phyloP scores from a whole-genome alignment of 345 rosid genomes.

The Euphorbia peplus region DNA sequence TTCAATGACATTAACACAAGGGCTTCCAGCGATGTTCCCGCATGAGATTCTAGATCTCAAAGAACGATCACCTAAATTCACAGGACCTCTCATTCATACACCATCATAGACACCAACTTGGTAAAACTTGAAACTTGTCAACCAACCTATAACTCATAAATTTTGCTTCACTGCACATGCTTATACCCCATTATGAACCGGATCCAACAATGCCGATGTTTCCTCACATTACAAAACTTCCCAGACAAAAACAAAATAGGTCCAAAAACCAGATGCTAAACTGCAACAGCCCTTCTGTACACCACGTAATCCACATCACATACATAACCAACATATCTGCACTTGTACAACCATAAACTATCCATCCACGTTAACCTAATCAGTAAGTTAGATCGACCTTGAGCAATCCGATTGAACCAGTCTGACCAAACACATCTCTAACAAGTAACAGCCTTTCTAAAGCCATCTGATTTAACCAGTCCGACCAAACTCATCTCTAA shows the following conservation, averaged over 20 bases:
- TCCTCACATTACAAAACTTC: slow-evolving; percentile 12
- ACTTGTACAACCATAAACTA: slow-evolving; percentile 29
- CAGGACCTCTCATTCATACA: slow-evolving; percentile 14
- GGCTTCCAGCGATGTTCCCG: slow-evolving; percentile 6
- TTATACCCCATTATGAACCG: slow-evolving; percentile 3
- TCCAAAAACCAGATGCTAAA: slow-evolving; percentile 12
- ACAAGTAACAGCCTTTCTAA: slow-evolving; percentile 35
- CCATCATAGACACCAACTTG: slow-evolving; percentile 16
- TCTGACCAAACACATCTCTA: slow-evolving; percentile 46
- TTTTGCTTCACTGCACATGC: slow-evolving; percentile 8
- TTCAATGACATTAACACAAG: slow-evolving; percentile 12
- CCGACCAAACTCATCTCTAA: slow-evolving; percentile 47
- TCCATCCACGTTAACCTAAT: slow-evolving; percentile 33
- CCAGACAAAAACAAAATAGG: slow-evolving; percentile 10
- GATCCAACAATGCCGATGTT: slow-evolving; percentile 16
- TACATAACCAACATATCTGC: slow-evolving; percentile 17
- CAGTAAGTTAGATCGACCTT: slow-evolving; percentile 11
- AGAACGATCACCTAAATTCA: slow-evolving; percentile 15
- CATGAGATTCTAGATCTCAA: not conserved
- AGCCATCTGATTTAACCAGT: slow-evolving; percentile 40
- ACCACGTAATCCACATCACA: slow-evolving; percentile 27
- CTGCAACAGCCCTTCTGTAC: slow-evolving; percentile 21
- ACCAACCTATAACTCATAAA: slow-evolving; percentile 14
- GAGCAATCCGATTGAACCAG: slow-evolving; percentile 39
- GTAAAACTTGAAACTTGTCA: slow-evolving; percentile 14